Evolutionary conservation across 768 basidiomycete genomes (phyloP).

Genomic region (Rubroboletus satanas): DNA sequence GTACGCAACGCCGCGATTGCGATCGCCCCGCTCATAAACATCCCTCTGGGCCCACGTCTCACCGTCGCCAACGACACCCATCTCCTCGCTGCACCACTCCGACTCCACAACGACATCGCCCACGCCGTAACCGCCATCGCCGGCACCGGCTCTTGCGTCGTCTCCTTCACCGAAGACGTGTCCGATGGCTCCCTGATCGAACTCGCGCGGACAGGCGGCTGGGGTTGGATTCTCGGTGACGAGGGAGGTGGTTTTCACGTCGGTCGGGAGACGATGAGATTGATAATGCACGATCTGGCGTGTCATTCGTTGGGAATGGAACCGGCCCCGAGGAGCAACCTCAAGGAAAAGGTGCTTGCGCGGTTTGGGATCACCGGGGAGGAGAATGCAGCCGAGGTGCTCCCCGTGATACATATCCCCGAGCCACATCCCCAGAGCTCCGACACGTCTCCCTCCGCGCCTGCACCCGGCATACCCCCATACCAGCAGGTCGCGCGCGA

Average conservation of each 20-base stretch:
- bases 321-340: conserved; percentile 20
- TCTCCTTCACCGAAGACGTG: conserved; percentile 51
- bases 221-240: conserved; percentile 84
- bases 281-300: conserved; percentile 58
- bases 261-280: conserved; percentile 70
- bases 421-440: conserved; percentile 40
- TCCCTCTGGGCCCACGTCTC: conserved; percentile 54
- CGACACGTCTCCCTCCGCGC: neutral
- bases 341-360: conserved; percentile 48
- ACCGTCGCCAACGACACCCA: conserved; percentile 78
- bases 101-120: conserved; percentile 52
- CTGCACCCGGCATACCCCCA: conserved; percentile 13
- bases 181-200: conserved; percentile 48
- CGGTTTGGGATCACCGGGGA: conserved; percentile 54
- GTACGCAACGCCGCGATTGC: conserved; percentile 51
- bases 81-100: conserved; percentile 77
- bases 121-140: conserved; percentile 71
- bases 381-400: conserved; percentile 50
- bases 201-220: conserved; percentile 70
- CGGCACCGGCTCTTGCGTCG: conserved; percentile 79
- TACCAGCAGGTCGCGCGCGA: conserved; percentile 48
- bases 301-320: conserved; percentile 37
- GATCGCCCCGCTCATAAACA: conserved; percentile 53
- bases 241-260: conserved; percentile 82
- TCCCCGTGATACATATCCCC: conserved; percentile 59